Percentiles rank a stretch among this genome's conserved stretches.
These are phyloP conservation scores for Erysimum cheiranthoides DNA, from an alignment of 345 rosid genomes.

Conservation along the genomic window DNA sequence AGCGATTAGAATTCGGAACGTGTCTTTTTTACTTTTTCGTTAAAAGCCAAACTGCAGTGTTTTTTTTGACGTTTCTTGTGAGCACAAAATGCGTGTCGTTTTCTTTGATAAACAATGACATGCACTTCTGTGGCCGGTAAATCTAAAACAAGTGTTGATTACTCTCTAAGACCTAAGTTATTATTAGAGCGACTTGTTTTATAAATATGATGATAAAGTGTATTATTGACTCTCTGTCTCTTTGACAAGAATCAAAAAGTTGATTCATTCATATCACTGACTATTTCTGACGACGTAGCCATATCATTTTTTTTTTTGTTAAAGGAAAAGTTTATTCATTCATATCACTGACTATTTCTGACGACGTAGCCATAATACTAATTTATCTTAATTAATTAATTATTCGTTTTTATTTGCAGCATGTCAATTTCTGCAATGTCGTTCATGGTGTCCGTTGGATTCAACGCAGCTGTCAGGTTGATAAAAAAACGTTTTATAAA, in stretches of 20 bases:
- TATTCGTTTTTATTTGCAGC: conserved; percentile 46
- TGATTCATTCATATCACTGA: background rate
- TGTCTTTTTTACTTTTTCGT: background rate
- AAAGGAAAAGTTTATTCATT: background rate
- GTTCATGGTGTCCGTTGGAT: conserved; percentile 70
- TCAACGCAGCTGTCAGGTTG: conserved; percentile 84
- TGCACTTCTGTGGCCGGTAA: conserved; percentile 3
- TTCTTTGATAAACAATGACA: background rate
- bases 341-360: background rate
- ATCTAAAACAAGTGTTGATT: background rate
- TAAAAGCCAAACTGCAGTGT: background rate
- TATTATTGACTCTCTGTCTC: background rate
- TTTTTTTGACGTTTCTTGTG: background rate
- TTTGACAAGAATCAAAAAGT: background rate
- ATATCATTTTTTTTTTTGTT: too few relatives aligned
- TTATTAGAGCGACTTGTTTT: background rate
- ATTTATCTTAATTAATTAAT: background rate
- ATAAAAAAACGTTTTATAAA: background rate
- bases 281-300: background rate
- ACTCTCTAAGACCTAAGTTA: background rate
- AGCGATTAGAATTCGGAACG: background rate
- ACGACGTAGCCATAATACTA: background rate
- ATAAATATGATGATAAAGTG: conserved; percentile 1
- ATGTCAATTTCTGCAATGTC: conserved; percentile 65
- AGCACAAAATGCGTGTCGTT: conserved; percentile 21